phyloP scores from a whole-genome alignment of 805 yeast genomes.

The Tetrapisispora taiwanensis region DNA sequence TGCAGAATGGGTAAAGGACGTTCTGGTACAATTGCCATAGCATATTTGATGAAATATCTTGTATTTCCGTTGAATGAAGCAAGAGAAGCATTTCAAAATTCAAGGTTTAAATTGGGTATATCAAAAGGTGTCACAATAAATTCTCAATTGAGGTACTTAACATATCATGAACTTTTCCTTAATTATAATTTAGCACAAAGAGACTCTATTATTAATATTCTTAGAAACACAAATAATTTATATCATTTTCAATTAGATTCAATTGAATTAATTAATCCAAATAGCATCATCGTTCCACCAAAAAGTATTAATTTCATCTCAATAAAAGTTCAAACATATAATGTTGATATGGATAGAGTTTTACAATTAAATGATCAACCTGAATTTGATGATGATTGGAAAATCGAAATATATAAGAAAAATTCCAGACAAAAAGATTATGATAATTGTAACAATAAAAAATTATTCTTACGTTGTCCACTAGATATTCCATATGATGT shows the following conservation, averaged over 20 bases:
- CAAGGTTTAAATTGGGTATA: slow-evolving; percentile 46
- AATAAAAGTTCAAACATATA: slow-evolving; percentile 18
- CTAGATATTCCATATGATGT: slow-evolving; percentile 1
- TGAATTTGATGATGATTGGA: not conserved
- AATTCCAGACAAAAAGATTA: not conserved
- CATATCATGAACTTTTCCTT: slow-evolving; percentile 39
- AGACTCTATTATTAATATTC: slow-evolving; percentile 5
- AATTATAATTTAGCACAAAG: slow-evolving; percentile 9
- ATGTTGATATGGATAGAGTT: slow-evolving; percentile 9
- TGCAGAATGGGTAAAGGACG: slow-evolving; percentile 92
- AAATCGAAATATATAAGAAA: not conserved
- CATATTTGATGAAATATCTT: slow-evolving; percentile 49
- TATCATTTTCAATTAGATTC: slow-evolving; percentile 11
- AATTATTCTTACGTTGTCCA: not conserved
- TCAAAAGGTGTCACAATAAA: slow-evolving; percentile 61
- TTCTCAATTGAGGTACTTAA: slow-evolving; percentile 59
- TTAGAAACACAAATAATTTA: slow-evolving; percentile 1
- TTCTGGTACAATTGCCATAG: slow-evolving; percentile 67
- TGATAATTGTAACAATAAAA: not conserved
- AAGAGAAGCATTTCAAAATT: slow-evolving; percentile 39
- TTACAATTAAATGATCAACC: slow-evolving; percentile 4
- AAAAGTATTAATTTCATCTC: slow-evolving; percentile 6
- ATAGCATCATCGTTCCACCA: slow-evolving; percentile 5
- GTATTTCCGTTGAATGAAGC: slow-evolving; percentile 38
- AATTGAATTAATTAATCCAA: slow-evolving; percentile 13